phyloP scores from a whole-genome alignment of 2,329 filamentous ascomycete genomes.

The Ilyonectria robusta region DNA sequence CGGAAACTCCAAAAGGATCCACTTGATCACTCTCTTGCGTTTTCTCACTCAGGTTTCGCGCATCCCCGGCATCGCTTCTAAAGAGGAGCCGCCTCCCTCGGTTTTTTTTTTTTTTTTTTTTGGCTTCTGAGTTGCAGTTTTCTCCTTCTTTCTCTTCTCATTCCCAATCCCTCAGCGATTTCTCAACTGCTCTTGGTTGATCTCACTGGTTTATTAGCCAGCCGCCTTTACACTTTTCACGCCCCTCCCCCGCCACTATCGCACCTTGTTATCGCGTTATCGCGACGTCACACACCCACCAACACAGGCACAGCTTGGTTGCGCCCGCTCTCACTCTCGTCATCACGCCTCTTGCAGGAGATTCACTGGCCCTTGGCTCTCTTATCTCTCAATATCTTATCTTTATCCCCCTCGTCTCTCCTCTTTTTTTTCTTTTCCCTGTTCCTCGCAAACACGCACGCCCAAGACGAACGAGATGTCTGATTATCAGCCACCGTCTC shows the following conservation, averaged over 20 bases:
- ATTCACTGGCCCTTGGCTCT: neutral
- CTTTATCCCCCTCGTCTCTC: conserved; percentile 4
- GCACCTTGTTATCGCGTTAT: conserved; percentile 30
- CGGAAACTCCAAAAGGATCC: conserved; percentile 45
- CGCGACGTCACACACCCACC: conserved; percentile 19
- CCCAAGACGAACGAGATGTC: conserved; percentile 13
- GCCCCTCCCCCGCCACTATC: conserved; percentile 8
- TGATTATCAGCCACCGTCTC: conserved; percentile 22
- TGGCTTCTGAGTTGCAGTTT: conserved; percentile 18
- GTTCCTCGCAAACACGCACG: conserved; percentile 2
- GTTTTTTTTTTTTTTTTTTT: neutral
- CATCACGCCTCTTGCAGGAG: neutral
- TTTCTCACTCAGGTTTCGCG: conserved; percentile 39
- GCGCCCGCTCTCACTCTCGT: conserved; percentile 19
- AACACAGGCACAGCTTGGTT: conserved; percentile 5
- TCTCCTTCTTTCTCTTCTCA: conserved; percentile 9
- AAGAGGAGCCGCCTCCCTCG: conserved; percentile 29
- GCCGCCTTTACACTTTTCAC: neutral
- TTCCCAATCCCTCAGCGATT: neutral
- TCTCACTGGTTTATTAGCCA: neutral
- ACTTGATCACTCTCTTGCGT: conserved; percentile 45
- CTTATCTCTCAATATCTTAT: conserved; percentile 22
- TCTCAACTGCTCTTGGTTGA: neutral
- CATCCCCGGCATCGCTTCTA: conserved; percentile 30
- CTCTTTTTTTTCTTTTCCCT: neutral